A percentile compares a stretch with the other conserved stretches of the same genome.
These are phyloP conservation scores for Suillus subaureus DNA, from an alignment of 768 basidiomycete species.

Conservation along the genomic window DNA sequence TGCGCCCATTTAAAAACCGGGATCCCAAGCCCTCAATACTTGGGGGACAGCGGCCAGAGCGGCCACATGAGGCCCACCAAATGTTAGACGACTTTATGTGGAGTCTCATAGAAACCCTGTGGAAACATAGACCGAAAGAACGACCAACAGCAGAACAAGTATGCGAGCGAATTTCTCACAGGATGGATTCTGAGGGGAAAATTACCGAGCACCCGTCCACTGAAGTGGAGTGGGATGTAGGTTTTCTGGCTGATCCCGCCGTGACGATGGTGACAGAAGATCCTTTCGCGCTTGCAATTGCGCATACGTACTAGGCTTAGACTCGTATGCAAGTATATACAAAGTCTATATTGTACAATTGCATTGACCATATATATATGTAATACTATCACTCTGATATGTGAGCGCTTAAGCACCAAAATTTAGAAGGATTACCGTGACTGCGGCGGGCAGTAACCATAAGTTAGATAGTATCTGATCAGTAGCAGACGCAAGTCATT, in stretches of 20 bases:
- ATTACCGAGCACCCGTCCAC: not conserved
- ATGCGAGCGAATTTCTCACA: not conserved
- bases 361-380: not conserved
- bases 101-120: constrained; percentile 4
- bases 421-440: not conserved
- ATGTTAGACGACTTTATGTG: constrained; percentile 12
- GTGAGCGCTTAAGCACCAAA: no score
- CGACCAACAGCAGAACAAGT: constrained; percentile 7
- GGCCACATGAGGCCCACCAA: not conserved
- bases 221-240: constrained; percentile 5
- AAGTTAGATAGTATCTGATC: no score
- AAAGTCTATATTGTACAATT: not conserved
- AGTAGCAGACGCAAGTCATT: no score
- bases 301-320: not conserved
- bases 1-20: not conserved
- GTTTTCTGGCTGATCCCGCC: constrained; percentile 1
- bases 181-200: not conserved
- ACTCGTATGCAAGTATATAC: not conserved
- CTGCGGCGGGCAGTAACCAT: no score
- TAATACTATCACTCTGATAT: not conserved
- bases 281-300: not conserved
- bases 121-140: not conserved
- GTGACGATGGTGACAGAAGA: not conserved
- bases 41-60: not conserved
- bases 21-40: not conserved